Percentiles rank a stretch among this genome's conserved stretches.
Conservation (phyloP, 192 early-diverging fungal genomes). For the Backusella psychrophila region DNA sequence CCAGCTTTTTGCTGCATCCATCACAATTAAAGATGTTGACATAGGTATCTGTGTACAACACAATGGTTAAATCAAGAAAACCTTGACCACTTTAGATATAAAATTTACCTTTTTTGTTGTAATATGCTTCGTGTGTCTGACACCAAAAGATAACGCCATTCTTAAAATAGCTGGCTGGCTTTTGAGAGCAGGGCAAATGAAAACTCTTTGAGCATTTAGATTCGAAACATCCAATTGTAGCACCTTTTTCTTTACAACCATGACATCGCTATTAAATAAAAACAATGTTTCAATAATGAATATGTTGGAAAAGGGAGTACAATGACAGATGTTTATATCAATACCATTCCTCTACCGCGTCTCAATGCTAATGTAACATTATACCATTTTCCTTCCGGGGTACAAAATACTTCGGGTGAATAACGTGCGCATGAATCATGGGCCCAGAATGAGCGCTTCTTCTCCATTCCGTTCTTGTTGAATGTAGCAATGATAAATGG, state of each 20-base stretch:
- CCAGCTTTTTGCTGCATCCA: slow-evolving; percentile 54
- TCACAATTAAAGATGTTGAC: slow-evolving; percentile 74
- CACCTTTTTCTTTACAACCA: slow-evolving; percentile 75
- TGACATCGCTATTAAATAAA: slow-evolving; percentile 54
- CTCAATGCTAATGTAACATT: slow-evolving; percentile 79
- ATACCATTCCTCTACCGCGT: slow-evolving; percentile 69
- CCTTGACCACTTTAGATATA: not conserved
- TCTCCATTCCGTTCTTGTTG: slow-evolving; percentile 49
- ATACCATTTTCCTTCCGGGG: slow-evolving; percentile 71
- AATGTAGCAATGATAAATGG: slow-evolving; percentile 56
- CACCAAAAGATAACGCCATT: slow-evolving; percentile 90
- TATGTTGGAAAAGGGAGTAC: not conserved
- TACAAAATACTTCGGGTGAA: slow-evolving; percentile 82
- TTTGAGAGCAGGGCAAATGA: slow-evolving; percentile 78
- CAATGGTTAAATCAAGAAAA: not conserved
- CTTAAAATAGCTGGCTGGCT: slow-evolving; percentile 66
- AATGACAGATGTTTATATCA: not conserved
- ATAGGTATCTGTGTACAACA: slow-evolving; percentile 48
- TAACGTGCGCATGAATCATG: slow-evolving; percentile 82
- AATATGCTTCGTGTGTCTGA: slow-evolving; percentile 62
- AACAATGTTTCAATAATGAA: not conserved
- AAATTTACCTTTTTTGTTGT: slow-evolving; percentile 50
- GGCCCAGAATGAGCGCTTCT: slow-evolving; percentile 71
- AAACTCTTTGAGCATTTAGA: slow-evolving; percentile 78
- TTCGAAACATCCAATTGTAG: slow-evolving; percentile 88